These are phyloP conservation scores for Epichloe sylvatica DNA, from an alignment of 2,329 filamentous ascomycete genomes.

Conservation along the genomic window DNA sequence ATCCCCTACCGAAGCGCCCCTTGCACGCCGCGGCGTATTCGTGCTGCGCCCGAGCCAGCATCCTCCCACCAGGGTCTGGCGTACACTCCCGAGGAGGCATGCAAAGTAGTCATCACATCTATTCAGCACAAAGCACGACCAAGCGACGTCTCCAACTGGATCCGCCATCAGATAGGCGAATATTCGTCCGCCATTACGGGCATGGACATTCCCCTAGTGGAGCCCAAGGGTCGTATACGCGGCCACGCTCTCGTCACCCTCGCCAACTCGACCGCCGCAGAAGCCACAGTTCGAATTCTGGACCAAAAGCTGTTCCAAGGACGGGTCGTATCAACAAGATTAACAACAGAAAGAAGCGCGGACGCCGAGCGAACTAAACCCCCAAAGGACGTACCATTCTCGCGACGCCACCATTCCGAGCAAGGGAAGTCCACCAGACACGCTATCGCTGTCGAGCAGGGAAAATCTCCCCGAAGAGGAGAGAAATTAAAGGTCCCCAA, in stretches of 20 bases:
- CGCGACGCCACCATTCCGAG: background rate
- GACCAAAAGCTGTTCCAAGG: slow-evolving; percentile 15
- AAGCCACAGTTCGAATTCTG: slow-evolving; percentile 13
- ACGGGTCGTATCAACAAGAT: slow-evolving; percentile 9
- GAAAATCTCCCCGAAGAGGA: background rate
- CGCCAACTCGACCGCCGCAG: slow-evolving; percentile 10
- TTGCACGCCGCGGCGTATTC: background rate
- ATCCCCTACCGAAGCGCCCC: background rate
- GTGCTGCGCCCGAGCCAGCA: background rate
- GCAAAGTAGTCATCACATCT: slow-evolving; percentile 14
- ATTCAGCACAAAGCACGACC: slow-evolving; percentile 12
- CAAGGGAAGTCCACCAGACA: background rate
- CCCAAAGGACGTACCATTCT: background rate
- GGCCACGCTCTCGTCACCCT: slow-evolving; percentile 16
- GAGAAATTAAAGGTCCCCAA: background rate
- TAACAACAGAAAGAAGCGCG: background rate
- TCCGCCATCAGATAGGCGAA: slow-evolving; percentile 13
- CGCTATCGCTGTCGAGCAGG: background rate
- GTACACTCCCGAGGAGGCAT: slow-evolving; percentile 6
- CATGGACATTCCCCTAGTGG: slow-evolving; percentile 15
- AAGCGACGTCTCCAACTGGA: slow-evolving; percentile 16
- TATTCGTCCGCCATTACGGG: slow-evolving; percentile 8
- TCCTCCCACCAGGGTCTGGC: slow-evolving; percentile 1
- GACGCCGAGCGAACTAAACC: background rate
- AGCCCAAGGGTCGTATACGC: slow-evolving; percentile 11